Evolutionary conservation across 371 early-diverging fungal species (phyloP).

Genomic region (Funneliformis caledonium): DNA sequence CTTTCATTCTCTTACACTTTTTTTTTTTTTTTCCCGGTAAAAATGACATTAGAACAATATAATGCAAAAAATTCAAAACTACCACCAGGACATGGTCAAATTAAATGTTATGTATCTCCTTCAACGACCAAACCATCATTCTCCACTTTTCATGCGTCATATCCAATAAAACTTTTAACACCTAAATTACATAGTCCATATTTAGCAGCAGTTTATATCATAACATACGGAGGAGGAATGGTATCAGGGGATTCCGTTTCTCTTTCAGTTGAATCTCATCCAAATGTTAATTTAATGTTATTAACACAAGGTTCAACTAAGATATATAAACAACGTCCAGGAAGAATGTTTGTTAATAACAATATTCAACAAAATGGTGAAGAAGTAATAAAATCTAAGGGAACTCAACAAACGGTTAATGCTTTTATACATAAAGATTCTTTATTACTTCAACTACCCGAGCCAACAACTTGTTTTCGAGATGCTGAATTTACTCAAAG

Average conservation of each 20-base stretch:
- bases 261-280: constrained; percentile 54
- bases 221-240: constrained; percentile 81
- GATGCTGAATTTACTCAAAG: constrained; percentile 65
- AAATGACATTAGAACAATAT: not conserved
- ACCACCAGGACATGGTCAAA: constrained; percentile 23
- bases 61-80: not conserved
- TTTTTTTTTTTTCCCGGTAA: not conserved
- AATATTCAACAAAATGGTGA: not conserved
- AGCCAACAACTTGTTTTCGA: constrained; percentile 77
- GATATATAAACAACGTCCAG: constrained; percentile 56
- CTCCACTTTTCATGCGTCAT: constrained; percentile 29
- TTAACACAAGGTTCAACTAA: constrained; percentile 83
- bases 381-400: not conserved
- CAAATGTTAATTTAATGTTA: constrained; percentile 60
- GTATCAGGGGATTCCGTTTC: constrained; percentile 71
- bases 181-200: constrained; percentile 27
- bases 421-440: constrained; percentile 10
- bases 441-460: constrained; percentile 65
- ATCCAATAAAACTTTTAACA: constrained; percentile 38
- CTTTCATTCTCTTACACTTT: not conserved
- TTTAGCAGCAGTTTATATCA: constrained; percentile 50
- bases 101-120: constrained; percentile 1
- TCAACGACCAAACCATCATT: constrained; percentile 3
- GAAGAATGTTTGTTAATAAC: constrained; percentile 35
- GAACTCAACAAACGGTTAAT: constrained; percentile 30